Conservation (phyloP, 2,329 filamentous ascomycete genomes). For the Rhynchosporium secalis region DNA sequence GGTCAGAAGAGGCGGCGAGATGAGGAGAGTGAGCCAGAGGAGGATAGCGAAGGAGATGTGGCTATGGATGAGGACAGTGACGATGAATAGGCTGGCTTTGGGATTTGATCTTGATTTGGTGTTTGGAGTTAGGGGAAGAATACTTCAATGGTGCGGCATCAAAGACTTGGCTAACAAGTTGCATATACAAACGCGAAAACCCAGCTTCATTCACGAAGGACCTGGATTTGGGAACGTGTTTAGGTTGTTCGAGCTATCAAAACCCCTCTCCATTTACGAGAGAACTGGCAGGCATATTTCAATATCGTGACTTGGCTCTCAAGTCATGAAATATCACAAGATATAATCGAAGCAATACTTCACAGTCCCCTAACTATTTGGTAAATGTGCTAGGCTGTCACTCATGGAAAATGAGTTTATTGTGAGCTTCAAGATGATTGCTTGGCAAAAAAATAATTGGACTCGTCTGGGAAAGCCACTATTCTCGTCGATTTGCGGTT, state of each 20-base stretch:
- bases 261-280: no score
- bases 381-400: no score
- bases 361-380: no score
- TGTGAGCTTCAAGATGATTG: no score
- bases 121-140: slow-evolving; percentile 30
- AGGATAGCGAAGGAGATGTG: slow-evolving; percentile 70
- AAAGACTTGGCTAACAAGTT: slow-evolving; percentile 17
- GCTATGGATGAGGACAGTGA: slow-evolving; percentile 54
- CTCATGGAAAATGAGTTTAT: no score
- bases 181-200: slow-evolving; percentile 11
- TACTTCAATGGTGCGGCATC: slow-evolving; percentile 10
- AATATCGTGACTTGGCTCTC: no score
- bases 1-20: slow-evolving; percentile 72
- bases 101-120: slow-evolving; percentile 24
- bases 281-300: no score
- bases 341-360: no score
- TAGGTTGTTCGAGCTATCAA: no score
- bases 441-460: no score
- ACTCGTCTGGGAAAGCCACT: no score
- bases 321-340: no score
- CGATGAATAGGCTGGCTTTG: slow-evolving; percentile 31
- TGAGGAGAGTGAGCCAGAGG: slow-evolving; percentile 65
- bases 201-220: slow-evolving; percentile 9
- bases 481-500: background rate
- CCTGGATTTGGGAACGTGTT: background rate